Conservation (phyloP, 257 asterid genomes). For the Salvia rosmarinus region DNA sequence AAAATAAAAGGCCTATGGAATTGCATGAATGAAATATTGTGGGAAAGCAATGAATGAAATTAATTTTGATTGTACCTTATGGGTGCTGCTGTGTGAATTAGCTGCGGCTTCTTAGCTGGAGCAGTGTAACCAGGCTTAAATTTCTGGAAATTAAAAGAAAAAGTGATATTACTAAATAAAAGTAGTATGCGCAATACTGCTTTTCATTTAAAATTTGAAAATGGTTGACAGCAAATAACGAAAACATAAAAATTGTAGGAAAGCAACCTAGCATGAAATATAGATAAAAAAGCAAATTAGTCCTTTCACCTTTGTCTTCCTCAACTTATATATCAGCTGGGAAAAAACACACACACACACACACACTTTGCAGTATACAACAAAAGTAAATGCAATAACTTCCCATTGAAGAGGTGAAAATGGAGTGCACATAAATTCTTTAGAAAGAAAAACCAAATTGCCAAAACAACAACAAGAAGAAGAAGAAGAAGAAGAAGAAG, state of each 20-base stretch:
- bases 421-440: no score
- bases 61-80: conserved; percentile 47
- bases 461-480: no score
- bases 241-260: background rate
- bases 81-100: conserved; percentile 44
- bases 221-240: background rate
- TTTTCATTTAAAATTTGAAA: background rate
- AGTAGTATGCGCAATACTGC: background rate
- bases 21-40: no score
- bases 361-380: no score
- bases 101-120: conserved; percentile 49
- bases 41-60: no score
- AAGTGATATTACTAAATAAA: background rate
- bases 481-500: no score
- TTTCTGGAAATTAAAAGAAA: conserved; percentile 47
- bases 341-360: background rate
- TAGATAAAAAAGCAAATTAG: background rate
- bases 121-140: conserved; percentile 73
- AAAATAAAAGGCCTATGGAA: no score
- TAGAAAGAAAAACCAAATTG: no score
- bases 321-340: no score
- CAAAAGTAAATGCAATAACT: background rate
- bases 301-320: background rate
- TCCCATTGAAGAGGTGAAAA: background rate
- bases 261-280: background rate